phyloP scores from a whole-genome alignment of 2,329 filamentous ascomycete species.

The Fusarium torulosum region DNA sequence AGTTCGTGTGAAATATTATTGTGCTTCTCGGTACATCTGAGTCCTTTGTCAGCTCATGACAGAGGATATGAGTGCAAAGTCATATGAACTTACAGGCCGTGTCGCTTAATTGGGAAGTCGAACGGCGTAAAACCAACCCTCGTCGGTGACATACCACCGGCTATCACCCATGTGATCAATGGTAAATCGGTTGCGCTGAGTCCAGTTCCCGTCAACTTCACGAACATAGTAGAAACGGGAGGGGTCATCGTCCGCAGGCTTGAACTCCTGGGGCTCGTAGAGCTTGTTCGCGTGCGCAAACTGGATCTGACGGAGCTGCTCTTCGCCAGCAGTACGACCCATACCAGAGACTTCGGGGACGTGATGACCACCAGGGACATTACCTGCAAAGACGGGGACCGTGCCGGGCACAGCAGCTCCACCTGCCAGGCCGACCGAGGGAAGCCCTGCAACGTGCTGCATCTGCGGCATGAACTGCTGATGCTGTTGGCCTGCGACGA shows the following conservation, averaged over 20 bases:
- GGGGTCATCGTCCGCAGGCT: conserved; percentile 71
- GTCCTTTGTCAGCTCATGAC: conserved; percentile 15
- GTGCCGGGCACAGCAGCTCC: conserved; percentile 42
- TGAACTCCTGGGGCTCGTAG: conserved; percentile 71
- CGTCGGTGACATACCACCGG: conserved; percentile 70
- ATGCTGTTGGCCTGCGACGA: conserved; percentile 49
- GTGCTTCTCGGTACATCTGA: conserved; percentile 18
- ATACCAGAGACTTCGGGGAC: conserved; percentile 65
- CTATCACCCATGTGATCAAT: conserved; percentile 69
- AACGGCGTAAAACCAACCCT: conserved; percentile 72
- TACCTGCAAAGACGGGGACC: conserved; percentile 58
- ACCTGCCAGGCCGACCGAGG: conserved; percentile 45
- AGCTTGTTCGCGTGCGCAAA: conserved; percentile 64
- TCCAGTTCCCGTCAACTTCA: conserved; percentile 71
- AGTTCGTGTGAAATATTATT: conserved; percentile 8
- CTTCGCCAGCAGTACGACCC: conserved; percentile 64
- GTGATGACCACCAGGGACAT: conserved; percentile 48
- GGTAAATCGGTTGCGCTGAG: conserved; percentile 68
- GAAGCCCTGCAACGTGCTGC: conserved; percentile 47
- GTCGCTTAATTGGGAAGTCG: conserved; percentile 58
- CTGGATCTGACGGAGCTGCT: conserved; percentile 61
- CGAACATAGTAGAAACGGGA: conserved; percentile 72
- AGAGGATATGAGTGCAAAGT: not conserved
- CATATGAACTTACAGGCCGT: conserved; percentile 23
- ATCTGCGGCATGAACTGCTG: conserved; percentile 45